Evolutionary conservation across 208 protist genomes (phyloP), one percentile per base, ranked within the genome.

Genomic region (Crithidia sp.): DNA sequence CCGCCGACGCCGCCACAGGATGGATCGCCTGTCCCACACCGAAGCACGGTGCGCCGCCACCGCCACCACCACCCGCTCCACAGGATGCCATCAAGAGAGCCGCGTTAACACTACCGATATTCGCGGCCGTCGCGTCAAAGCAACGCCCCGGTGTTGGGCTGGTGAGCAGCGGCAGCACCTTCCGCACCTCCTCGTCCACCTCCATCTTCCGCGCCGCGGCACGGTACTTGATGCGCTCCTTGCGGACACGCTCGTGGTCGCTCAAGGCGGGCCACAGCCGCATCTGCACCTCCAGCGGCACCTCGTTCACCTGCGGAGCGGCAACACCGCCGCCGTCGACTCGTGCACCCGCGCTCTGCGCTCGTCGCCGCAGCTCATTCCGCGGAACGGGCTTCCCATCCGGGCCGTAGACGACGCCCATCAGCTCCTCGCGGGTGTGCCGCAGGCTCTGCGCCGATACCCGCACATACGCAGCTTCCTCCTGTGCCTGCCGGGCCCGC

Each of bases 201-300:
- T 89, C 80, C 19, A 78, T 63, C 58, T 89, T 82, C 41, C 67
- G 66, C 52, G 85, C 56, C 2, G 62, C 77, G 2, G 92, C 92
- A 17, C 71, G 74, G 28, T 87, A 80, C 65, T 88, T 87, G 61
- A 96, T 82, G 60, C 92, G 85, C 75, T 92, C 84, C 60, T 77
- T 69, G 37, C 92, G 89, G 41, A 92, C 68, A 66, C 89, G 85
- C 76, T 96, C 88, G 66, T 96, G 88, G 61, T 96, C 92, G 58
- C 87, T 85, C 43, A 96, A 63, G 13, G 89, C 86, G 4, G 89
- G 92, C 92, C 92, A 96, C 57, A 96, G 71, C 75, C 78, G 80
- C 71, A 96, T 76, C 37, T 84, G 78, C 50, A 94, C 92, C 76
- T 95, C 89, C 50, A 96, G 65, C 17, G 92, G 89, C 10, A 91